A percentile compares a stretch with the other conserved stretches of the same genome.
phyloP scores from a whole-genome alignment of 345 rosid genomes.

The Punica granatum region DNA sequence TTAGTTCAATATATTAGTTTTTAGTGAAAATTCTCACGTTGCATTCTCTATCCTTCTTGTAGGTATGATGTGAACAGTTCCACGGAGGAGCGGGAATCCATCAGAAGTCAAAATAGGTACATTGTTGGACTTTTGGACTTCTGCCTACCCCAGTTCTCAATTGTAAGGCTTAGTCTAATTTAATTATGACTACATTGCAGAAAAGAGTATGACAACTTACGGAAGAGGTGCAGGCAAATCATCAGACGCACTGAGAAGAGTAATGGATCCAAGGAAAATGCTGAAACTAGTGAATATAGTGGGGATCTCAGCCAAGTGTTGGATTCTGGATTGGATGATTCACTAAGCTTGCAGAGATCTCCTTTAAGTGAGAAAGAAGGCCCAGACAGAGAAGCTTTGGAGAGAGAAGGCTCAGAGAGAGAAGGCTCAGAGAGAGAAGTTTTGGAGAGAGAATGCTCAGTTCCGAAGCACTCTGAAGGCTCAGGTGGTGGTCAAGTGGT shows the following conservation, averaged over 20 bases:
- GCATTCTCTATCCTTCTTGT: slow-evolving; percentile 12
- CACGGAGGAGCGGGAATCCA: slow-evolving; percentile 52
- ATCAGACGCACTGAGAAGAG: slow-evolving; percentile 30
- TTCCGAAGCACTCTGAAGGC: neutral
- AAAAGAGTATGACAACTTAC: slow-evolving; percentile 54
- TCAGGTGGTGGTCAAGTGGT: neutral
- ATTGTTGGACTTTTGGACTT: neutral
- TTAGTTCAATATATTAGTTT: neutral
- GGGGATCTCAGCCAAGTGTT: slow-evolving; percentile 25
- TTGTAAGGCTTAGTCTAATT: neutral
- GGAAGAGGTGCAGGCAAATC: slow-evolving; percentile 49
- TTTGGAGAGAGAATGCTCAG: neutral
- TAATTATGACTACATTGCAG: slow-evolving; percentile 24
- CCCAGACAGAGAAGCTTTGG: neutral
- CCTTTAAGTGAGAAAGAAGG: slow-evolving; percentile 3
- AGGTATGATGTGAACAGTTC: slow-evolving; percentile 69
- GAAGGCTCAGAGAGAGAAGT: neutral
- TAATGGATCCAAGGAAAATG: slow-evolving; percentile 2
- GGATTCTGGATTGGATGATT: slow-evolving; percentile 32
- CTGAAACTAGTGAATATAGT: slow-evolving; percentile 24
- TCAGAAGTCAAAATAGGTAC: slow-evolving; percentile 54
- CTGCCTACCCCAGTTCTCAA: neutral
- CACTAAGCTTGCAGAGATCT: slow-evolving; percentile 11
- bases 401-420: neutral
- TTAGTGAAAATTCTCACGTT: neutral